These are phyloP conservation scores for Cladosporium sp. DNA, from an alignment of 2,329 filamentous ascomycete genomes.

Conservation along the genomic window DNA sequence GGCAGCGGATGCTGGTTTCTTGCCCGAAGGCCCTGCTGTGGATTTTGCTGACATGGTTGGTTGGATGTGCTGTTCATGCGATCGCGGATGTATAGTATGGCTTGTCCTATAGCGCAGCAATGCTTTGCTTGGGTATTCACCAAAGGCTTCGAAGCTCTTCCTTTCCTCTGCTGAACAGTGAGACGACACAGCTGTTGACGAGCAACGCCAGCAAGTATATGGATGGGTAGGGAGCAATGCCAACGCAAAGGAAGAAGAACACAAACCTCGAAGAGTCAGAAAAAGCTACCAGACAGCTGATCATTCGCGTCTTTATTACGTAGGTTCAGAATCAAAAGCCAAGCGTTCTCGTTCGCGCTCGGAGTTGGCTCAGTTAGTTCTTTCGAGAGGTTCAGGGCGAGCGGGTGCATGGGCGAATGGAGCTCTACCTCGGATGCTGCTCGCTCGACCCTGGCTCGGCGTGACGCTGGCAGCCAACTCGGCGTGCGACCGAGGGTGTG, in stretches of 20 bases:
- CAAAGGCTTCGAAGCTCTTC: background rate
- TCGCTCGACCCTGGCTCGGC: slow-evolving; percentile 1
- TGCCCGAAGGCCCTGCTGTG: slow-evolving; percentile 54
- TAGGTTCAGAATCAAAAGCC: slow-evolving; percentile 7
- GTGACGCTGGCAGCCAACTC: background rate
- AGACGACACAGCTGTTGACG: background rate
- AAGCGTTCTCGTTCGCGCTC: background rate
- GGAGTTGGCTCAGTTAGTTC: background rate
- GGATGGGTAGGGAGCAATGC: too few species aligned
- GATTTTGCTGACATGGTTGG: slow-evolving; percentile 57
- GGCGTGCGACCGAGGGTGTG: background rate
- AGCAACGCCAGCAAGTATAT: background rate
- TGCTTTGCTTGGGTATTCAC: background rate
- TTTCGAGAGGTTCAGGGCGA: background rate
- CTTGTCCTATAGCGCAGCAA: background rate
- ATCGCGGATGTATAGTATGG: background rate
- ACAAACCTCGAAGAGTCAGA: slow-evolving; percentile 2
- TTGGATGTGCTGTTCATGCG: background rate
- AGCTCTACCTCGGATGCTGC: slow-evolving; percentile 9
- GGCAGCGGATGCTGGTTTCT: slow-evolving; percentile 75
- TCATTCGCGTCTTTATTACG: slow-evolving; percentile 8
- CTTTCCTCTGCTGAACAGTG: background rate
- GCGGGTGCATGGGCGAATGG: slow-evolving; percentile 10
- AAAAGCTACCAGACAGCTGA: background rate
- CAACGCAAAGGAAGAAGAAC: background rate